Percentiles rank a stretch among this genome's conserved stretches.
Evolutionary conservation across 2,329 filamentous ascomycete species (phyloP).

Genomic region (Diaporthe velutina): DNA sequence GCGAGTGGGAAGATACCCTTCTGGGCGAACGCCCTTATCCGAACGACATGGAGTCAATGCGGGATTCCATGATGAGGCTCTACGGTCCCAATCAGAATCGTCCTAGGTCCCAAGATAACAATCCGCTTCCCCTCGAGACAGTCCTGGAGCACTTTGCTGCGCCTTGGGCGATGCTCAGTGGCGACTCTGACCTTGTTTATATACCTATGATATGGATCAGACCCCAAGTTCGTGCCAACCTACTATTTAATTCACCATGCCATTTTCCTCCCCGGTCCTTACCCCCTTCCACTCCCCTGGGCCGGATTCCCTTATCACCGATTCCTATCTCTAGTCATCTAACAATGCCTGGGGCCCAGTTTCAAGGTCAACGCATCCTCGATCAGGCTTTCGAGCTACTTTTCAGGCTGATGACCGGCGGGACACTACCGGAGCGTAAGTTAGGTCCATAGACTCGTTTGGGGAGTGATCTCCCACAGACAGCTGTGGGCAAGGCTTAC

Average conservation of each 20-base stretch:
- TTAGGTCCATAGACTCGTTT: neutral
- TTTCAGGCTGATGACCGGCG: neutral
- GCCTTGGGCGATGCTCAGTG: neutral
- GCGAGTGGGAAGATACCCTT: neutral
- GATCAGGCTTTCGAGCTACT: constrained; percentile 4
- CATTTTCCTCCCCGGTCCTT: too few relatives aligned
- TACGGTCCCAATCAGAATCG: neutral
- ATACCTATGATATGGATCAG: neutral
- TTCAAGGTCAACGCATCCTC: neutral
- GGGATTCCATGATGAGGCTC: neutral
- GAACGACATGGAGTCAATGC: neutral
- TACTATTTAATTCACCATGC: too few relatives aligned
- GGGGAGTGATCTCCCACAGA: neutral
- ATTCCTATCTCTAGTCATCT: neutral
- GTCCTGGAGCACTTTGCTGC: neutral
- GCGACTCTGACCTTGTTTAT: neutral
- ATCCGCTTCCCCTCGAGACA: neutral
- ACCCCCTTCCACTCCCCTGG: too few relatives aligned
- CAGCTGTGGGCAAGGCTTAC: neutral
- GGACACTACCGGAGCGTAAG: neutral
- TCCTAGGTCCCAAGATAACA: neutral
- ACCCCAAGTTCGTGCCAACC: neutral
- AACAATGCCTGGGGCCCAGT: neutral
- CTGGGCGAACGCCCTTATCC: too few relatives aligned
- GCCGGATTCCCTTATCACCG: neutral